These are phyloP conservation scores for Pisolithus sp. DNA, from an alignment of 768 basidiomycete genomes.

Conservation along the genomic window DNA sequence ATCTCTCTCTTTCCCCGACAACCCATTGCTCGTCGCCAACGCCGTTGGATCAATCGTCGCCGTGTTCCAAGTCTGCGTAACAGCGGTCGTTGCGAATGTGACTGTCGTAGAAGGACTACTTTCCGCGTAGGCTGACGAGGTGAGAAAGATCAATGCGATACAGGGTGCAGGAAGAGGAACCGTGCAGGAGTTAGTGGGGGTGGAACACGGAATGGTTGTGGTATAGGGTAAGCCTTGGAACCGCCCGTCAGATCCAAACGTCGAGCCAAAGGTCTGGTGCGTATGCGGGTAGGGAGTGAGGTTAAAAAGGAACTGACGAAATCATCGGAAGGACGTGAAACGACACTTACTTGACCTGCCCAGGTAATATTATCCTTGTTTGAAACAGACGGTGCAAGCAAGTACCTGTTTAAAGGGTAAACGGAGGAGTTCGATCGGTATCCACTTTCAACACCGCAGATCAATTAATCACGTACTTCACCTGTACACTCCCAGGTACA, in stretches of 20 bases:
- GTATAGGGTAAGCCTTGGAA: slow-evolving; percentile 12
- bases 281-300: too few species aligned
- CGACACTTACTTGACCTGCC: slow-evolving; percentile 37
- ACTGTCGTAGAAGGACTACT: slow-evolving; percentile 10
- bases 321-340: too few species aligned
- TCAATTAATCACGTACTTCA: slow-evolving; percentile 21
- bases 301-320: too few species aligned
- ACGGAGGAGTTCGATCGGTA: neutral
- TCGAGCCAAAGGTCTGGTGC: slow-evolving; percentile 19
- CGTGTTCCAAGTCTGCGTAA: slow-evolving; percentile 22
- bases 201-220: slow-evolving; percentile 16
- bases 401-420: slow-evolving; percentile 18
- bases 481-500: slow-evolving; percentile 22
- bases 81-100: slow-evolving; percentile 28
- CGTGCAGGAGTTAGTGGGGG: slow-evolving; percentile 12
- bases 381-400: slow-evolving; percentile 31
- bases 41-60: slow-evolving; percentile 31
- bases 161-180: slow-evolving; percentile 25
- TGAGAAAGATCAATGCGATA: slow-evolving; percentile 22
- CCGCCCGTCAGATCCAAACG: slow-evolving; percentile 23
- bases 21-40: slow-evolving; percentile 36
- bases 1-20: slow-evolving; percentile 16
- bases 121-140: slow-evolving; percentile 2
- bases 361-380: slow-evolving; percentile 44
- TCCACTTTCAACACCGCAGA: neutral